Percentiles rank a stretch among this genome's conserved stretches.
These are phyloP conservation scores for Bipolaris bicolor DNA, from an alignment of 2,329 filamentous ascomycete species.

Conservation along the genomic window DNA sequence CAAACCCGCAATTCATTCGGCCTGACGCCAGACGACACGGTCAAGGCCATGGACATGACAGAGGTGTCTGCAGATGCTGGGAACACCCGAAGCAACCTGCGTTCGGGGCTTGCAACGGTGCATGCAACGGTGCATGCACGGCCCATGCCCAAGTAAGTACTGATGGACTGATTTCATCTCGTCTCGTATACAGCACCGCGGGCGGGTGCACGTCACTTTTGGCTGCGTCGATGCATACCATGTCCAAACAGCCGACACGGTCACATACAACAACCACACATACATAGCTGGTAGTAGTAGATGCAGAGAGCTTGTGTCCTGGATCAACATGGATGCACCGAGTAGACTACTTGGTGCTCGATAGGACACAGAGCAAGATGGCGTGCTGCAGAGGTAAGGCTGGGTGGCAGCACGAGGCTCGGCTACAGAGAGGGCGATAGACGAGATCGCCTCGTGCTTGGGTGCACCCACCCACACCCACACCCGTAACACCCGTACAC, in stretches of 20 bases:
- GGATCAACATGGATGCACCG: not conserved
- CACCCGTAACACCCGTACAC: too few relatives aligned
- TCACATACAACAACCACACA: too few relatives aligned
- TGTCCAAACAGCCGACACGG: too few relatives aligned
- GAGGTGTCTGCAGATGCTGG: not conserved
- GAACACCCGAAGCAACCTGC: conserved; percentile 2
- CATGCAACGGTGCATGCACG: conserved; percentile 11
- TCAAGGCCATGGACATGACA: not conserved
- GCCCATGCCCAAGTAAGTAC: not conserved
- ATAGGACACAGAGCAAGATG: too few relatives aligned
- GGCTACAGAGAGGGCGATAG: not conserved
- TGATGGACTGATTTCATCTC: not conserved
- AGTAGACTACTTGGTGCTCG: too few relatives aligned
- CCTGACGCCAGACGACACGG: too few relatives aligned
- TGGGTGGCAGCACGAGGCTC: not conserved
- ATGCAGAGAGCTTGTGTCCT: too few relatives aligned
- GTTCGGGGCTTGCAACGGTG: conserved; percentile 3
- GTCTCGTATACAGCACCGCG: not conserved
- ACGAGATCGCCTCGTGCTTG: conserved; percentile 9
- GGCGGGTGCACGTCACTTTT: not conserved
- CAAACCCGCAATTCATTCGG: too few relatives aligned
- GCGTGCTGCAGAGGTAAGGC: not conserved
- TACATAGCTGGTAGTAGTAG: too few relatives aligned
- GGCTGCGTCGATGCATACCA: not conserved
- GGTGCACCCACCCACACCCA: not conserved